These are phyloP conservation scores for Collybia sordida DNA, from an alignment of 768 basidiomycete genomes.

Conservation along the genomic window DNA sequence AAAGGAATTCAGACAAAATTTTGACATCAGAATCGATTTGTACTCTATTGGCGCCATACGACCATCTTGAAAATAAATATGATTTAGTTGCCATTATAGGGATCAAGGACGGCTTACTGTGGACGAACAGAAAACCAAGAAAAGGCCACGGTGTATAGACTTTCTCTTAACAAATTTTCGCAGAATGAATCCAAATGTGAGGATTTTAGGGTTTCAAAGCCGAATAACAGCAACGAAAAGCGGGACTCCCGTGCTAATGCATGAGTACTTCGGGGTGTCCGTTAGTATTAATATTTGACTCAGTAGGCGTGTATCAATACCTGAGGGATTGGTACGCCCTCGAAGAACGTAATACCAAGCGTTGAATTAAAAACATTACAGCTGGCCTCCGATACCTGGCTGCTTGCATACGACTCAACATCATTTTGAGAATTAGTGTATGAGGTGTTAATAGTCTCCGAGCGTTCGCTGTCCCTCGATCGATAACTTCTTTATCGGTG, in stretches of 20 bases:
- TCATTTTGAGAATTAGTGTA: slow-evolving; percentile 78
- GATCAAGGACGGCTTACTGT: slow-evolving; percentile 51
- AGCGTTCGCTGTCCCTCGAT: slow-evolving; percentile 68
- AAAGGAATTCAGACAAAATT: slow-evolving; percentile 80
- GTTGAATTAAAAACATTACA: slow-evolving; percentile 83
- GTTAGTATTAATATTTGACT: slow-evolving; percentile 1
- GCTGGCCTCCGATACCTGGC: slow-evolving; percentile 85
- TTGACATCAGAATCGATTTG: slow-evolving; percentile 90
- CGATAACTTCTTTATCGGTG: slow-evolving; percentile 82
- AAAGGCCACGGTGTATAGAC: slow-evolving; percentile 77
- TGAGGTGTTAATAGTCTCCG: slow-evolving; percentile 81
- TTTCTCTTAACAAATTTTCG: slow-evolving; percentile 73
- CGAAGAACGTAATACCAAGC: slow-evolving; percentile 81
- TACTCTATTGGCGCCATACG: slow-evolving; percentile 90
- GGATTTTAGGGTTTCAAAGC: slow-evolving; percentile 88
- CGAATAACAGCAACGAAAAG: slow-evolving; percentile 90
- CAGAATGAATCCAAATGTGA: slow-evolving; percentile 82
- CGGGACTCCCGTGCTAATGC: slow-evolving; percentile 87
- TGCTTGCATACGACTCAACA: slow-evolving; percentile 91
- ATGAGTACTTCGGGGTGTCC: slow-evolving; percentile 64
- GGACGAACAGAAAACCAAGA: slow-evolving; percentile 94
- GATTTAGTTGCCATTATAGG: background rate
- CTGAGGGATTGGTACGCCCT: slow-evolving; percentile 71
- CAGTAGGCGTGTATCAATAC: slow-evolving; percentile 35
- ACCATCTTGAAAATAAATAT: slow-evolving; percentile 65